Percentiles rank a stretch among this genome's conserved stretches.
Conservation (phyloP, 257 asterid genomes). For the Parsonsia alboflavescens region DNA sequence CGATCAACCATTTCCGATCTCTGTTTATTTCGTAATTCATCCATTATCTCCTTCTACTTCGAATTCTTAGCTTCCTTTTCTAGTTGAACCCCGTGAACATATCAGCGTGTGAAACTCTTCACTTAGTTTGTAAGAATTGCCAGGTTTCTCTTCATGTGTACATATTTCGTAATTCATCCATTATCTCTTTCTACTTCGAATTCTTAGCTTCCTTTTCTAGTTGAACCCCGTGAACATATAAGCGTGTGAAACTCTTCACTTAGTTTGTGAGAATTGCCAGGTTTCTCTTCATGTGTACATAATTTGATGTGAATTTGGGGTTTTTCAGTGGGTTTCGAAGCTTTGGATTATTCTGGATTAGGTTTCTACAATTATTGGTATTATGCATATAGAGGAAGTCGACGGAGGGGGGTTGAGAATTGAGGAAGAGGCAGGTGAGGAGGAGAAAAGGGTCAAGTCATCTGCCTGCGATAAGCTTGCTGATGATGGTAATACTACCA, state of each 20-base stretch:
- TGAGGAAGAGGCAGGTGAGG: constrained; percentile 9
- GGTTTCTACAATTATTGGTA: constrained; percentile 9
- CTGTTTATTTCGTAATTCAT: background rate
- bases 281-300: too few relatives aligned
- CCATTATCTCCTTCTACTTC: background rate
- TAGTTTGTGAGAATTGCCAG: background rate
- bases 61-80: background rate
- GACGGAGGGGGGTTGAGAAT: constrained; percentile 22
- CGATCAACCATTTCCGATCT: background rate
- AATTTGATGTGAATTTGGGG: background rate
- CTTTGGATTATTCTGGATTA: background rate
- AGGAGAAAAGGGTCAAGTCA: constrained; percentile 9
- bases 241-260: background rate
- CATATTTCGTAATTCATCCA: background rate
- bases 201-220: background rate
- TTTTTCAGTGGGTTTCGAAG: background rate
- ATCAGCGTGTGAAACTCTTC: background rate
- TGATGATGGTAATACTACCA: constrained; percentile 10
- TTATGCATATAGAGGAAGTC: constrained; percentile 49
- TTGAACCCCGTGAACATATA: background rate
- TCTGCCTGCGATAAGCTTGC: constrained; percentile 13
- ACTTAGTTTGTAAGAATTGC: background rate
- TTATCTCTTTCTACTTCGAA: background rate
- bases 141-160: background rate
- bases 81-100: background rate